A percentile compares a stretch with the other conserved stretches of the same genome.
Evolutionary conservation across 441 rosid genomes (phyloP).

Genomic region (Pelargonium citronellum): DNA sequence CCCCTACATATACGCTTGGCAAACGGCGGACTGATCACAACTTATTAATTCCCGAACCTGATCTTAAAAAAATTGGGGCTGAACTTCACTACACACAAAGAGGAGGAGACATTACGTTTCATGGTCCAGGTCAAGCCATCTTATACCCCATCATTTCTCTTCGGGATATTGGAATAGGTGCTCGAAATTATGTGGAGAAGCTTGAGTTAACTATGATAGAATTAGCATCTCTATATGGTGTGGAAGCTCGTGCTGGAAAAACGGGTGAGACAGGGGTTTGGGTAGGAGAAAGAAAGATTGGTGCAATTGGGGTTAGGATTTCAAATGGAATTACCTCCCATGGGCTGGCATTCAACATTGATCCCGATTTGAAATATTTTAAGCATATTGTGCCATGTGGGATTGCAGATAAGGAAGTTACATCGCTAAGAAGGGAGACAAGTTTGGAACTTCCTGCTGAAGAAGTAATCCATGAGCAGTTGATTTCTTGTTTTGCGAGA

Average conservation of each 20-base stretch:
- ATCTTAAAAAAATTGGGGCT: constrained; percentile 62
- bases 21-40: constrained; percentile 75
- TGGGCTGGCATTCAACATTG: constrained; percentile 78
- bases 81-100: constrained; percentile 81
- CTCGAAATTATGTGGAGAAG: constrained; percentile 72
- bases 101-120: constrained; percentile 93
- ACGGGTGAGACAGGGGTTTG: constrained; percentile 82
- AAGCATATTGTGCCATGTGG: constrained; percentile 89
- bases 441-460: constrained; percentile 54
- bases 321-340: constrained; percentile 75
- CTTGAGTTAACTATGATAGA: constrained; percentile 75
- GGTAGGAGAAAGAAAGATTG: constrained; percentile 83
- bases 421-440: constrained; percentile 75
- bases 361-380: constrained; percentile 75
- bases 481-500: constrained; percentile 66
- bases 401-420: constrained; percentile 74
- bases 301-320: constrained; percentile 84
- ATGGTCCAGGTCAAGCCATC: constrained; percentile 81
- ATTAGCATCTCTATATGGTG: constrained; percentile 57
- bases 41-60: constrained; percentile 51
- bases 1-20: constrained; percentile 83
- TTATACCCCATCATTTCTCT: constrained; percentile 76
- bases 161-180: constrained; percentile 64
- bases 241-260: constrained; percentile 58
- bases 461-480: constrained; percentile 63